phyloP scores from a whole-genome alignment of 202 grass and related monocot genomes.

The Saccharum hybrid region DNA sequence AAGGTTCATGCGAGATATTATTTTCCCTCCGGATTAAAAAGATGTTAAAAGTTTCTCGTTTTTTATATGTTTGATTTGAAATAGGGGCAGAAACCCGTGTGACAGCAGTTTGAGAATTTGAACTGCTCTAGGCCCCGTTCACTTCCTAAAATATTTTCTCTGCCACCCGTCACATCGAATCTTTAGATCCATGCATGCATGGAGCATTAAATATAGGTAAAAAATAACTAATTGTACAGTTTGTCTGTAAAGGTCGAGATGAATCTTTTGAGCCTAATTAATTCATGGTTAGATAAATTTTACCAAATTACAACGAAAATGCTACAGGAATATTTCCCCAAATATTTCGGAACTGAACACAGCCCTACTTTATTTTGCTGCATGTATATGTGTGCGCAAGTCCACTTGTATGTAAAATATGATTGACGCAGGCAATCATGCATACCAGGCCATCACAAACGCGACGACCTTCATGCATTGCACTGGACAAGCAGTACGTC shows the following conservation, averaged over 20 bases:
- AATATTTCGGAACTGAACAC: too few relatives aligned
- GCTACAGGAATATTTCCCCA: too few relatives aligned
- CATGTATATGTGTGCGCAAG: neutral
- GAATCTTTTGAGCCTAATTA: too few relatives aligned
- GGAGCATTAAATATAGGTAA: too few relatives aligned
- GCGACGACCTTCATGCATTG: conserved; percentile 6
- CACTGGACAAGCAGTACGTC: neutral
- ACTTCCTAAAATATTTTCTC: too few relatives aligned
- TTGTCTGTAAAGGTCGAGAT: too few relatives aligned
- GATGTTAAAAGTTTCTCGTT: neutral
- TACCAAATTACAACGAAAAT: too few relatives aligned
- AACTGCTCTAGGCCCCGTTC: neutral
- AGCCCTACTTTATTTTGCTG: neutral
- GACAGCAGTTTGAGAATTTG: neutral
- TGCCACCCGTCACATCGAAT: too few relatives aligned
- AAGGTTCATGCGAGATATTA: neutral
- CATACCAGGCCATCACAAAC: conserved; percentile 11
- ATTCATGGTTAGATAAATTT: too few relatives aligned
- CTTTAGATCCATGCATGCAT: too few relatives aligned
- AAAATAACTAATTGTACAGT: too few relatives aligned
- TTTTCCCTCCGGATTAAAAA: neutral
- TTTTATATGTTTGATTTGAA: neutral
- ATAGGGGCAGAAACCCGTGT: neutral
- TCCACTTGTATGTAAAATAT: conserved; percentile 30
- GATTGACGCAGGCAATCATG: conserved; percentile 39